A percentile compares a stretch with the other conserved stretches of the same genome.
Conservation (phyloP, 371 early-diverging fungal genomes). For the Mucor irregularis region DNA sequence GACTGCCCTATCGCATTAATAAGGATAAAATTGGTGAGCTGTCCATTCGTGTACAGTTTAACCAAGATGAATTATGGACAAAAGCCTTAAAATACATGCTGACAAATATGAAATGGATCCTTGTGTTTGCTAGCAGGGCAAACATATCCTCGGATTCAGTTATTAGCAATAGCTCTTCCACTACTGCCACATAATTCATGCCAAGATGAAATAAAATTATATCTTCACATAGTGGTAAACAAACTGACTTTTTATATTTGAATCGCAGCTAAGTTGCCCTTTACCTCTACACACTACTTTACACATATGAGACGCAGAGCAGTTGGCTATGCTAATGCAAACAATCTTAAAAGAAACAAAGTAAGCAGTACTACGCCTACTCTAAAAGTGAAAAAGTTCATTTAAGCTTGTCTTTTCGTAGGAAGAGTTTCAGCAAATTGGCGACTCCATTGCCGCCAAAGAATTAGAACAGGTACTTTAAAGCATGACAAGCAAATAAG, state of each 20-base stretch:
- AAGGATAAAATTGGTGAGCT: constrained; percentile 89
- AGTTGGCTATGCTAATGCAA: constrained; percentile 36
- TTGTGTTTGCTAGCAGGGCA: constrained; percentile 70
- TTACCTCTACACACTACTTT: background rate
- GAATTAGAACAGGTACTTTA: constrained; percentile 62
- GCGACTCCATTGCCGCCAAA: constrained; percentile 55
- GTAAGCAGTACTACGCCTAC: constrained; percentile 12
- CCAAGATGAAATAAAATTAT: too few species aligned
- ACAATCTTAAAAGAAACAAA: constrained; percentile 29
- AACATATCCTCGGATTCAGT: constrained; percentile 22
- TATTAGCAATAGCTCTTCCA: background rate
- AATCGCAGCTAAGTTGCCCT: background rate
- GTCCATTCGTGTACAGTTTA: constrained; percentile 85
- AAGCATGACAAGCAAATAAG: background rate
- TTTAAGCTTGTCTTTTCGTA: constrained; percentile 7
- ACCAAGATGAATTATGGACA: constrained; percentile 91
- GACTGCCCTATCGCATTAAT: constrained; percentile 85
- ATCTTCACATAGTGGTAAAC: too few species aligned
- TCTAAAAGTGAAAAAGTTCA: too few species aligned
- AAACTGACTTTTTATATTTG: background rate
- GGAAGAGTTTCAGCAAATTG: constrained; percentile 59
- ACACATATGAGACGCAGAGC: constrained; percentile 46
- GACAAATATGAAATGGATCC: constrained; percentile 83
- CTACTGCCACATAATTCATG: background rate
- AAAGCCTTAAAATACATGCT: constrained; percentile 87